Conservation (phyloP, 768 basidiomycete genomes). For the Pulveroboletus sp. region DNA sequence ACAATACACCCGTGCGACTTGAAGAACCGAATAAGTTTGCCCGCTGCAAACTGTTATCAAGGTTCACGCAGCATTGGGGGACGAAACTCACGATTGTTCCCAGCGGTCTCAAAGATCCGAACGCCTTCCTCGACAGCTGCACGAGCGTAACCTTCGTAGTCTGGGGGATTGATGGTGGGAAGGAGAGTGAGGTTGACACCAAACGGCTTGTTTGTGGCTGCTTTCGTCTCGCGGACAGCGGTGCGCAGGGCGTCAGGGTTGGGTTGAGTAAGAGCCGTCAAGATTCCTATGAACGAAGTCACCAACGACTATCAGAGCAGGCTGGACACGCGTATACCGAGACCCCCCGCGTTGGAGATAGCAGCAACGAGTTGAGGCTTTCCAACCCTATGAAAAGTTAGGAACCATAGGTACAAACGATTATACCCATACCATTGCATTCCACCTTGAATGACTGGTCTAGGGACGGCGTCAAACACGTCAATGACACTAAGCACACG, state of each 20-base stretch:
- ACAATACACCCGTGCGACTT: constrained; percentile 76
- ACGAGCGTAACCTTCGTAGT: constrained; percentile 80
- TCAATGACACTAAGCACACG: neutral
- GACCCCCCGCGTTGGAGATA: constrained; percentile 78
- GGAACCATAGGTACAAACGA: neutral
- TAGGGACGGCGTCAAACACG: too few relatives aligned
- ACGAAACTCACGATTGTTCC: constrained; percentile 69
- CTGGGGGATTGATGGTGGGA: constrained; percentile 86
- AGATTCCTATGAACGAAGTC: constrained; percentile 46
- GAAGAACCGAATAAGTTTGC: constrained; percentile 72
- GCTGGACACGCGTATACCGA: constrained; percentile 46
- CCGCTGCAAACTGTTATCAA: constrained; percentile 45
- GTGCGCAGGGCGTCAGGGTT: constrained; percentile 73
- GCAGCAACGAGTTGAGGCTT: constrained; percentile 70
- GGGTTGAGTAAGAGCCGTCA: constrained; percentile 88
- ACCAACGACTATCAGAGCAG: constrained; percentile 1
- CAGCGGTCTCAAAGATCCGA: constrained; percentile 89
- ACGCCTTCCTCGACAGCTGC: constrained; percentile 85
- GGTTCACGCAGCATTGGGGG: neutral
- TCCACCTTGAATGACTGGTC: constrained; percentile 81
- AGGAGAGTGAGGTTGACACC: constrained; percentile 86
- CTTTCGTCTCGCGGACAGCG: constrained; percentile 76
- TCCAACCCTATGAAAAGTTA: constrained; percentile 60
- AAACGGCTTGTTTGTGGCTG: constrained; percentile 68
- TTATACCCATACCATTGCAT: constrained; percentile 71